These are phyloP conservation scores for Phytophthora lateralis DNA, from an alignment of 352 stramenopile genomes.

Conservation along the genomic window DNA sequence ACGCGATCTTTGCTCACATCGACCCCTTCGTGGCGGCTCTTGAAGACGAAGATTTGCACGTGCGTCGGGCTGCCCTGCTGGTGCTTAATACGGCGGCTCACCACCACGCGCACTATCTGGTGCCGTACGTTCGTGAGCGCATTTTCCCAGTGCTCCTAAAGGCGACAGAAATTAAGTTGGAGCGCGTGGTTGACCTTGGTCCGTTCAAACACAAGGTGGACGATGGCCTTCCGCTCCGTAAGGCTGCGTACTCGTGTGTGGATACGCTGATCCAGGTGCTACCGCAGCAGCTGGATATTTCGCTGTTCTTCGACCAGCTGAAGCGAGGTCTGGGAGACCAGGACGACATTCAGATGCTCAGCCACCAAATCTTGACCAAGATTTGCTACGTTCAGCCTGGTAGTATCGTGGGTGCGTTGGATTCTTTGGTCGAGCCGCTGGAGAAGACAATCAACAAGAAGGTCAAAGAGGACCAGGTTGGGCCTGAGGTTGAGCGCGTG, in stretches of 20 bases:
- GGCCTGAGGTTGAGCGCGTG: conserved; percentile 94
- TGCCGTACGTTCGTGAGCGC: conserved; percentile 77
- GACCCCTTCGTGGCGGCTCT: conserved; percentile 93
- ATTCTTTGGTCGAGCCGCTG: conserved; percentile 91
- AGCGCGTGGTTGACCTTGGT: conserved; percentile 97
- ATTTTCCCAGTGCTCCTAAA: conserved; percentile 93
- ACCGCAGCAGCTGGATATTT: conserved; percentile 92
- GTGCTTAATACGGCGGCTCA: conserved; percentile 97
- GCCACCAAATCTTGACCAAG: conserved; percentile 97
- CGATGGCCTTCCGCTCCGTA: conserved; percentile 84
- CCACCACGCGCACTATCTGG: conserved; percentile 89
- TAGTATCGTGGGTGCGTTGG: conserved; percentile 84
- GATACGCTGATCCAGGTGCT: conserved; percentile 96
- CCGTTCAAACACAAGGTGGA: conserved; percentile 99
- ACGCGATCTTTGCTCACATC: conserved; percentile 74
- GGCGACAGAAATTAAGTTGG: conserved; percentile 93
- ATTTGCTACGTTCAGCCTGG: conserved; percentile 87
- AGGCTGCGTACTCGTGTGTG: conserved; percentile 94
- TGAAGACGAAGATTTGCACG: conserved; percentile 94
- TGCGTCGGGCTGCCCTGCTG: conserved; percentile 94
- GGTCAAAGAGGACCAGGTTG: conserved; percentile 95
- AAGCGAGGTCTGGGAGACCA: conserved; percentile 91
- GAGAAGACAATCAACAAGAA: conserved; percentile 97
- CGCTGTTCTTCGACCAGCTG: conserved; percentile 93
- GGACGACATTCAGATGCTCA: conserved; percentile 97